Conservation (phyloP, 495 filamentous ascomycete species). For the Chaetomium tenue region DNA sequence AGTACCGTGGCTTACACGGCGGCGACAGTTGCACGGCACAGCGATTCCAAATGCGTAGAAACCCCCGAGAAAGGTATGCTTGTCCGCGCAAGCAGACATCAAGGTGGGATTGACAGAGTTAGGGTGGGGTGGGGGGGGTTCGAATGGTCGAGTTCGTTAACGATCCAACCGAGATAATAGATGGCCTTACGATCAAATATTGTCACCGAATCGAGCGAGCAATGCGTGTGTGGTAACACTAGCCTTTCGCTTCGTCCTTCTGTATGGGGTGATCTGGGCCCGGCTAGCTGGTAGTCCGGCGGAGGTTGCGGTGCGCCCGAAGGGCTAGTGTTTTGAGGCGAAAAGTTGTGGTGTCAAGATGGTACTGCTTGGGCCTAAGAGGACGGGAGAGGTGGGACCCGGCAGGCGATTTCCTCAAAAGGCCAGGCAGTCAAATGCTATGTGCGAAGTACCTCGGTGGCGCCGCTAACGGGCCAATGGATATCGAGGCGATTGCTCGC, state of each 20-base stretch:
- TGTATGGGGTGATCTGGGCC: background rate
- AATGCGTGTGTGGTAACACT: conserved; percentile 6
- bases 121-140: no score
- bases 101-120: no score
- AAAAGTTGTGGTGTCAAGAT: background rate
- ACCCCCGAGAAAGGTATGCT: no score
- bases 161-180: background rate
- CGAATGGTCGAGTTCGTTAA: no score
- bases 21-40: background rate
- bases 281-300: background rate
- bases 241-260: background rate
- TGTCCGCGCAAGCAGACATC: no score
- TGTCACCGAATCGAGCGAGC: conserved; percentile 17
- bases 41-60: no score
- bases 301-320: conserved; percentile 11
- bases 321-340: background rate
- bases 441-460: no score
- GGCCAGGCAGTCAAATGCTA: background rate
- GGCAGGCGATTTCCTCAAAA: background rate
- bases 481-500: background rate
- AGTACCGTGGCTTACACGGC: background rate
- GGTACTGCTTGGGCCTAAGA: background rate
- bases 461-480: conserved; percentile 13
- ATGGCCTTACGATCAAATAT: background rate
- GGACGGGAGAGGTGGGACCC: background rate